Evolutionary conservation across 495 filamentous ascomycete species (phyloP), one percentile per base, ranked within the genome.

Genomic region (Parmelia sp.): DNA sequence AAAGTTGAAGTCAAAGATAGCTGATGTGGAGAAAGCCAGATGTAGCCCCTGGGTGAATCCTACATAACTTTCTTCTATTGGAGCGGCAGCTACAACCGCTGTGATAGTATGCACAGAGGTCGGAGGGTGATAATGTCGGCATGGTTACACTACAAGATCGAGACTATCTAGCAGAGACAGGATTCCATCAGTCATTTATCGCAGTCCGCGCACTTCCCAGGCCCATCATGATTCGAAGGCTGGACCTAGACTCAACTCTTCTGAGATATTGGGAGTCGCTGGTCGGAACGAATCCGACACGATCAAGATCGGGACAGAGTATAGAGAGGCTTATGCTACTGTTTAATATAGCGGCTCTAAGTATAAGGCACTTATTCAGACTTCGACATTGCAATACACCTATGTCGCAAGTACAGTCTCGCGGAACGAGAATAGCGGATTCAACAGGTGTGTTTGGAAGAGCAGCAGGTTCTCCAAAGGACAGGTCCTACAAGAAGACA

Each of bases 71-170:
- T 61, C 58, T 61, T 61, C 14, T 6, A 10, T 61, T 61, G 39
- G 39, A 61, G 36, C 37, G 39, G 39, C 17, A 42, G 58, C 58
- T 61, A 61, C 17, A 61, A 39, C 58, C 37, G 37, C 37, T 61
- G 39, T 44, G 45, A 25, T 29, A 61, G n/a, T 61, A 61, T 61
- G 25, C 25, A 31, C 25, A 61, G 58, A 61, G 25, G n/a, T 39
- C 39, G 33, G 6, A 60, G 58, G 23, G 40, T 40, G 35, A 45
- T 45, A 14, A 60, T 45, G 14, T 45, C 35, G 40, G 47, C 45
- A 60, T 45, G 35, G 40, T 7, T 60, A 45, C 5, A 45, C 19
- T n/a, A 45, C 14, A 1, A 45, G 44, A 45, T 9, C 44, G 4
- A 45, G 19, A 45, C 19, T 45, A 45, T 45, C 44, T 45, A 45